Conservation (phyloP, 192 early-diverging fungal genomes). For the Backusella tarrabulga region DNA sequence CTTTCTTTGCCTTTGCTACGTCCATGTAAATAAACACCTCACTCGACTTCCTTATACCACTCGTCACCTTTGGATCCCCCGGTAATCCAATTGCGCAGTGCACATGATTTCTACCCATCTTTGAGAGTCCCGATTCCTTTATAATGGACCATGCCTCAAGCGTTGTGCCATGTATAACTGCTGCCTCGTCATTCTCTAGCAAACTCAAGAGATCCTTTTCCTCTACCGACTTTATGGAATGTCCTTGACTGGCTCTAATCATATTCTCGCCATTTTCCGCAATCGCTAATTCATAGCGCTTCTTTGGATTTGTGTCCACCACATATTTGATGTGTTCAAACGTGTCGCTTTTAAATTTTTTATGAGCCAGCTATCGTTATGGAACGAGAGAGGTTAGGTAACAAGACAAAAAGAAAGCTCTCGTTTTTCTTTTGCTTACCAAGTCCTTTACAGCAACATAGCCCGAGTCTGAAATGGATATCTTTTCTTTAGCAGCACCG, state of each 20-base stretch:
- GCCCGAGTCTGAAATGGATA: constrained; percentile 74
- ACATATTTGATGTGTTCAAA: constrained; percentile 62
- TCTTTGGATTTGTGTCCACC: constrained; percentile 80
- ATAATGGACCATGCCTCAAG: constrained; percentile 46
- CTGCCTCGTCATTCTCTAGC: constrained; percentile 25
- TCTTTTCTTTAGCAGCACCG: constrained; percentile 72
- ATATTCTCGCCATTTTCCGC: constrained; percentile 45
- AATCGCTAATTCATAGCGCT: constrained; percentile 68
- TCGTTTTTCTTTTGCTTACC: constrained; percentile 28
- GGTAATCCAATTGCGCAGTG: constrained; percentile 78
- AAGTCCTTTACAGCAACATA: constrained; percentile 69
- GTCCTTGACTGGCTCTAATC: constrained; percentile 90
- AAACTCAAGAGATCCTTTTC: constrained; percentile 33
- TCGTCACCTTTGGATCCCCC: constrained; percentile 64
- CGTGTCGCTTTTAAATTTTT: constrained; percentile 56
- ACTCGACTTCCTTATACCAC: constrained; percentile 62
- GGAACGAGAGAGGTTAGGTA: not conserved
- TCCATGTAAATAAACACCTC: constrained; percentile 85
- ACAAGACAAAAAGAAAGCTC: not conserved
- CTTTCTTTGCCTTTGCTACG: constrained; percentile 59
- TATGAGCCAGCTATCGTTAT: constrained; percentile 44
- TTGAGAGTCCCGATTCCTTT: constrained; percentile 58
- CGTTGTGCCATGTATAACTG: constrained; percentile 73
- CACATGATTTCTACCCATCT: constrained; percentile 88
- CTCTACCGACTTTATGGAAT: constrained; percentile 53